phyloP scores from a whole-genome alignment of 1,284 basidiomycete genomes.

The Moesziomyces parantarcticus region DNA sequence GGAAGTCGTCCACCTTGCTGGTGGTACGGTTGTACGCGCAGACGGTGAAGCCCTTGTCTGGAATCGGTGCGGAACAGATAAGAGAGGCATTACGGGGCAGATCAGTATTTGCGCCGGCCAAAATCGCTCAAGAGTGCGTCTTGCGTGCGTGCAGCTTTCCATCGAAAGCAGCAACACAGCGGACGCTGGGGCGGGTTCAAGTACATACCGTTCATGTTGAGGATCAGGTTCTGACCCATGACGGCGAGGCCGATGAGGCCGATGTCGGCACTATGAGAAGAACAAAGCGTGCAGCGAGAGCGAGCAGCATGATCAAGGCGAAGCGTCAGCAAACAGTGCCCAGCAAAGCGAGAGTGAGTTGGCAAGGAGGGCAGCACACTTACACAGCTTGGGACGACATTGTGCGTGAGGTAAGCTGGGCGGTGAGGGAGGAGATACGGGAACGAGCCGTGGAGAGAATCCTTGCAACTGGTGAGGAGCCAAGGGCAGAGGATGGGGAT shows the following conservation, averaged over 20 bases:
- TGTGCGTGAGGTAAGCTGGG: conserved; percentile 37
- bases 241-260: conserved; percentile 68
- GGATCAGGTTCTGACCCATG: conserved; percentile 68
- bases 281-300: background rate
- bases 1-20: conserved; percentile 95
- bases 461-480: conserved; percentile 38
- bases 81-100: background rate
- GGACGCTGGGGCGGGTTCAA: background rate
- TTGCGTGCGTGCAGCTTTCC: no score
- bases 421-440: conserved; percentile 39
- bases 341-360: background rate
- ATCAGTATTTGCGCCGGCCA: no score
- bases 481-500: conserved; percentile 20
- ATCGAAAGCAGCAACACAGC: no score
- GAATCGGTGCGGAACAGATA: background rate
- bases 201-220: conserved; percentile 67
- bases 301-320: background rate
- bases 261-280: conserved; percentile 60
- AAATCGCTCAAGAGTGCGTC: no score
- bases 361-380: conserved; percentile 15
- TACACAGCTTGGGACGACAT: conserved; percentile 59
- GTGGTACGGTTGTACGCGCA: conserved; percentile 97
- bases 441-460: conserved; percentile 36
- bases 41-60: conserved; percentile 96
- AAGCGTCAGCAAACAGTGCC: conserved; percentile 7